phyloP scores from a whole-genome alignment of 805 yeast genomes.

The Priceomyces haplophilus region DNA sequence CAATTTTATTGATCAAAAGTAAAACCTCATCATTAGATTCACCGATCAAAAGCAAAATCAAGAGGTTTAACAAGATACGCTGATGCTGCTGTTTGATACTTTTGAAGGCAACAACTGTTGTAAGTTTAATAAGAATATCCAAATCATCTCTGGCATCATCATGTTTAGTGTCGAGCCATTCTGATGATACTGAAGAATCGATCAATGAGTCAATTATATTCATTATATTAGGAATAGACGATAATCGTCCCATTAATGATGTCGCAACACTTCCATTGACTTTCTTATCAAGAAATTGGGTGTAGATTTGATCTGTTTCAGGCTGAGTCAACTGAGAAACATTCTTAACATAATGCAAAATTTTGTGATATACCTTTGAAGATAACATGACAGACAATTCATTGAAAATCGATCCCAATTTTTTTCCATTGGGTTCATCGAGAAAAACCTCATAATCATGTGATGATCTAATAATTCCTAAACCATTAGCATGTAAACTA shows the following conservation, averaged over 20 bases:
- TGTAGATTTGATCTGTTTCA: slow-evolving; percentile 21
- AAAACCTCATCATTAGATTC: slow-evolving; percentile 29
- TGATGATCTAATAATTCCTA: slow-evolving; percentile 29
- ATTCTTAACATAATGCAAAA: slow-evolving; percentile 15
- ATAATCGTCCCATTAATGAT: slow-evolving; percentile 20
- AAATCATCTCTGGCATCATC: slow-evolving; percentile 13
- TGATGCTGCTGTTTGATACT: slow-evolving; percentile 28
- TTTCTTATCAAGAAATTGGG: slow-evolving; percentile 21
- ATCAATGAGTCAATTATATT: slow-evolving; percentile 22
- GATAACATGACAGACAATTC: slow-evolving; percentile 26
- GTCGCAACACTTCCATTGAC: slow-evolving; percentile 23
- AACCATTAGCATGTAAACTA: slow-evolving; percentile 31
- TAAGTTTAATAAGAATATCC: slow-evolving; percentile 23
- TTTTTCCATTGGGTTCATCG: slow-evolving; percentile 10
- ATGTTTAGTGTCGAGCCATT: slow-evolving; percentile 2
- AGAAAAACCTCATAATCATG: slow-evolving; percentile 29
- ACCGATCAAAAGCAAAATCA: slow-evolving; percentile 30
- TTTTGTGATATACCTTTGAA: slow-evolving; percentile 24
- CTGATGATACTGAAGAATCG: slow-evolving; percentile 6
- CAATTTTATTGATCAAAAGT: slow-evolving; percentile 20
- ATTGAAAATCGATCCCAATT: slow-evolving; percentile 19
- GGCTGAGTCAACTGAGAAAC: slow-evolving; percentile 12
- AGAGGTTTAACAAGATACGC: slow-evolving; percentile 24
- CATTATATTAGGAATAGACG: slow-evolving; percentile 23
- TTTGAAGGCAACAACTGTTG: slow-evolving; percentile 24